phyloP scores from a whole-genome alignment of 768 basidiomycete species.

The Termitomyces sp. region DNA sequence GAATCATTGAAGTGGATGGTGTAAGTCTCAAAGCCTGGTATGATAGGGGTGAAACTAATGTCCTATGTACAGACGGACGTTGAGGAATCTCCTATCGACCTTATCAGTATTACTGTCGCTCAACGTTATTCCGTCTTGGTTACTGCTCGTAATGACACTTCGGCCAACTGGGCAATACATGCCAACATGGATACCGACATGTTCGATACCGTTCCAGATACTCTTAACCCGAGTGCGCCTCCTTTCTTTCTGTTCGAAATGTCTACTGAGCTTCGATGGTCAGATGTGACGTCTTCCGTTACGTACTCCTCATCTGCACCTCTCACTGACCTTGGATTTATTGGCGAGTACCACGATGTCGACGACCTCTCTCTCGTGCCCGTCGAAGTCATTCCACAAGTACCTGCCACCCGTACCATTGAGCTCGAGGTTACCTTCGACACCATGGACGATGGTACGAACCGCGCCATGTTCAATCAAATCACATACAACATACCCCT shows the following conservation, averaged over 20 bases:
- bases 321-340: conserved; percentile 47
- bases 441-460: conserved; percentile 84
- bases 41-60: background rate
- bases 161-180: conserved; percentile 84
- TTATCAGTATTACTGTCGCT: conserved; percentile 75
- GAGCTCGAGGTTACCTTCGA: conserved; percentile 75
- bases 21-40: conserved; percentile 35
- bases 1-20: conserved; percentile 80
- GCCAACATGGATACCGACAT: conserved; percentile 87
- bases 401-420: conserved; percentile 51
- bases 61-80: conserved; percentile 59
- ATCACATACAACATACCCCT: conserved; percentile 66
- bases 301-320: conserved; percentile 60
- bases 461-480: conserved; percentile 74
- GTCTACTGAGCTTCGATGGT: background rate
- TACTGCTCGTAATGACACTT: conserved; percentile 82
- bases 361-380: conserved; percentile 73
- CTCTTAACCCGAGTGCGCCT: conserved; percentile 68
- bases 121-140: conserved; percentile 95
- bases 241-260: background rate
- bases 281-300: conserved; percentile 82
- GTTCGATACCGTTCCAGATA: conserved; percentile 80
- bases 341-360: conserved; percentile 57
- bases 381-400: conserved; percentile 45
- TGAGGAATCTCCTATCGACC: conserved; percentile 66